These are phyloP conservation scores for Blastocystis sp. DNA, from an alignment of 352 stramenopile species.

Conservation along the genomic window DNA sequence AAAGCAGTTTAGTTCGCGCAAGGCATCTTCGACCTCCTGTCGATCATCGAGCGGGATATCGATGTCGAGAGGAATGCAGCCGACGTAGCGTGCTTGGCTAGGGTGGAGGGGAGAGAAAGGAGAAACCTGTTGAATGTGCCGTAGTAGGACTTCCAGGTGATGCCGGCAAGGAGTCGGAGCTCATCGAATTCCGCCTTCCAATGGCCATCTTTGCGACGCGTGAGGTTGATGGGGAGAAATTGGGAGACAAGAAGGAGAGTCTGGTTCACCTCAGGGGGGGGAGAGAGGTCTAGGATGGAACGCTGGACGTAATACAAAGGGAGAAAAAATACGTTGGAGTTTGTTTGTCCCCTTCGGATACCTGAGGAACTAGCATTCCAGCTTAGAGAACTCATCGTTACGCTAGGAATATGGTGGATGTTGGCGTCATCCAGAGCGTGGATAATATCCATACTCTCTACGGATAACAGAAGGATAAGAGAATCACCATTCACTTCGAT, in stretches of 20 bases:
- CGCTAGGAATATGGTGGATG: constrained; percentile 17
- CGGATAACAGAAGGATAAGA: background rate
- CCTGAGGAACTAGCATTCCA: background rate
- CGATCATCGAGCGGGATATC: constrained; percentile 73
- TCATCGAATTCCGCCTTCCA: constrained; percentile 46
- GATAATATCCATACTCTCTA: constrained; percentile 59
- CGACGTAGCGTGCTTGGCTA: constrained; percentile 35
- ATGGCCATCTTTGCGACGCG: background rate
- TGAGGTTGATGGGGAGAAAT: constrained; percentile 53
- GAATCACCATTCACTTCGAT: background rate
- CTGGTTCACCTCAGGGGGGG: background rate
- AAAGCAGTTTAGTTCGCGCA: constrained; percentile 79
- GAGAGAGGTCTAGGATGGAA: background rate
- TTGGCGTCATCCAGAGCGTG: constrained; percentile 11
- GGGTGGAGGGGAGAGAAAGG: background rate
- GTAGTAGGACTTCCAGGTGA: constrained; percentile 48
- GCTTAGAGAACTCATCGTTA: background rate
- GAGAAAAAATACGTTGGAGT: background rate
- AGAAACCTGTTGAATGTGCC: background rate
- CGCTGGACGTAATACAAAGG: background rate
- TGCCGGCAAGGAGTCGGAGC: constrained; percentile 19
- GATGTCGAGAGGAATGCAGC: constrained; percentile 64
- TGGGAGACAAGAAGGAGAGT: constrained; percentile 36
- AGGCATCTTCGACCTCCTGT: constrained; percentile 66
- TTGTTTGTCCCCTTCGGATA: background rate